phyloP scores from a whole-genome alignment of 1,139 yeast genomes.

The Schizosaccharomyces versatilis region DNA sequence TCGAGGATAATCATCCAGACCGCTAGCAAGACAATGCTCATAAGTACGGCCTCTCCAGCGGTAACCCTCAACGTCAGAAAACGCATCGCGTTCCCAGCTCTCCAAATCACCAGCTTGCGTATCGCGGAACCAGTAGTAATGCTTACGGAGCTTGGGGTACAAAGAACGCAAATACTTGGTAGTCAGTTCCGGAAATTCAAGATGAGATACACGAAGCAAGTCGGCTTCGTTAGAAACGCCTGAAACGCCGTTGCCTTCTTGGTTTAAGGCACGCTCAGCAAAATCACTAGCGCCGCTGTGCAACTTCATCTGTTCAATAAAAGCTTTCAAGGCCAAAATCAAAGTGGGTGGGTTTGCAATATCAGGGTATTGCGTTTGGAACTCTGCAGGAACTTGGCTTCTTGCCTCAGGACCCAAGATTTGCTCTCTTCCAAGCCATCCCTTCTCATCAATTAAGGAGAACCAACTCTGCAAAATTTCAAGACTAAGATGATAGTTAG shows the following conservation, averaged over 20 bases:
- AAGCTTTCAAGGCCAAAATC: conserved; percentile 51
- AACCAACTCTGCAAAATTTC: conserved; percentile 82
- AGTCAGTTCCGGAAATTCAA: conserved; percentile 41
- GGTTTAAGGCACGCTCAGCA: not conserved
- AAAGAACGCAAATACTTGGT: conserved; percentile 38
- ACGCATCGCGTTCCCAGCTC: conserved; percentile 39
- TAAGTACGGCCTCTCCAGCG: conserved; percentile 87
- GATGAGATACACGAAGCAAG: conserved; percentile 29
- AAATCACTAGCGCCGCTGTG: not conserved
- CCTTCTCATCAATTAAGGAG: conserved; percentile 58
- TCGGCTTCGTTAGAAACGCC: conserved; percentile 16
- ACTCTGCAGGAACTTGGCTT: conserved; percentile 68
- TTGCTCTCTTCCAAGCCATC: conserved; percentile 94
- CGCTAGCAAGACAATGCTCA: conserved; percentile 76
- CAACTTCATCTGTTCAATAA: conserved; percentile 23
- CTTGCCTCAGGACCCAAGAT: conserved; percentile 83
- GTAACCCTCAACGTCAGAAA: conserved; percentile 39
- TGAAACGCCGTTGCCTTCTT: conserved; percentile 10
- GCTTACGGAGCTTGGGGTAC: conserved; percentile 55
- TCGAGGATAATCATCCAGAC: conserved; percentile 89
- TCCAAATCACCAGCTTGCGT: conserved; percentile 58
- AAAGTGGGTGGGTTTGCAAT: conserved; percentile 93
- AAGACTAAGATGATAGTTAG: conserved; percentile 17
- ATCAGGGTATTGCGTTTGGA: conserved; percentile 67
- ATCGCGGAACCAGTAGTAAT: conserved; percentile 65